Percentiles rank a stretch among this genome's conserved stretches.
These are phyloP conservation scores for Penicillium sp. DNA, from an alignment of 2,329 filamentous ascomycete genomes.

Conservation along the genomic window DNA sequence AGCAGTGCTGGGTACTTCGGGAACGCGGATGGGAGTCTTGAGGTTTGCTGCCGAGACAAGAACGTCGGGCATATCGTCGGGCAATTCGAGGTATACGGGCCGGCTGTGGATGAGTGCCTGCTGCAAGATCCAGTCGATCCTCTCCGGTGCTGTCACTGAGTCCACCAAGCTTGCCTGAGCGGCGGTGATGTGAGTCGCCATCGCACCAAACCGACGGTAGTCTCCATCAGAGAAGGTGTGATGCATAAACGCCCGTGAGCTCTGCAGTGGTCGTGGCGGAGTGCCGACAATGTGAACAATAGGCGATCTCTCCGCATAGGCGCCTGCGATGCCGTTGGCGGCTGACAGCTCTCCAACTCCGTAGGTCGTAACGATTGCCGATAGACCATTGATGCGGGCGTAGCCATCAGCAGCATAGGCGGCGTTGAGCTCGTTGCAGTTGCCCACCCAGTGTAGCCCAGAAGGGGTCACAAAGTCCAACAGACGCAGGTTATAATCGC, in stretches of 20 bases:
- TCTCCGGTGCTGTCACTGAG: slow-evolving; percentile 45
- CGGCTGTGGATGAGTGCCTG: slow-evolving; percentile 53
- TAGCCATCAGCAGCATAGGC: slow-evolving; percentile 45
- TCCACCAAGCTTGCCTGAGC: slow-evolving; percentile 51
- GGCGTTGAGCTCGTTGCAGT: slow-evolving; percentile 71
- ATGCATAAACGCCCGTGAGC: slow-evolving; percentile 51
- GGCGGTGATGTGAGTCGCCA: slow-evolving; percentile 51
- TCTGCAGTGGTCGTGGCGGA: slow-evolving; percentile 47
- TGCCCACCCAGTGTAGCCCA: slow-evolving; percentile 62
- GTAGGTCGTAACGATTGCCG: slow-evolving; percentile 30
- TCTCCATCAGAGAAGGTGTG: slow-evolving; percentile 66
- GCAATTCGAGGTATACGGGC: slow-evolving; percentile 57
- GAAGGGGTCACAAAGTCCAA: slow-evolving; percentile 63
- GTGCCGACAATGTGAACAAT: slow-evolving; percentile 61
- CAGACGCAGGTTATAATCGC: slow-evolving; percentile 67
- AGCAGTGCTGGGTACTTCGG: slow-evolving; percentile 9
- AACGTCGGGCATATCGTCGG: slow-evolving; percentile 51
- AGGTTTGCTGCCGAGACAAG: slow-evolving; percentile 22
- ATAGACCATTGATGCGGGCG: slow-evolving; percentile 31
- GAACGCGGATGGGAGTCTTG: slow-evolving; percentile 17
- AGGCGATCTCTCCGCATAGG: slow-evolving; percentile 69
- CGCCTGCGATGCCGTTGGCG: slow-evolving; percentile 70
- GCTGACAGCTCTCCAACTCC: slow-evolving; percentile 68
- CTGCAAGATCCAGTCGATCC: slow-evolving; percentile 53
- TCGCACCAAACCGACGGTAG: slow-evolving; percentile 51